Evolutionary conservation across 805 yeast genomes (phyloP).

Genomic region (Diddensiella santjacobensis): DNA sequence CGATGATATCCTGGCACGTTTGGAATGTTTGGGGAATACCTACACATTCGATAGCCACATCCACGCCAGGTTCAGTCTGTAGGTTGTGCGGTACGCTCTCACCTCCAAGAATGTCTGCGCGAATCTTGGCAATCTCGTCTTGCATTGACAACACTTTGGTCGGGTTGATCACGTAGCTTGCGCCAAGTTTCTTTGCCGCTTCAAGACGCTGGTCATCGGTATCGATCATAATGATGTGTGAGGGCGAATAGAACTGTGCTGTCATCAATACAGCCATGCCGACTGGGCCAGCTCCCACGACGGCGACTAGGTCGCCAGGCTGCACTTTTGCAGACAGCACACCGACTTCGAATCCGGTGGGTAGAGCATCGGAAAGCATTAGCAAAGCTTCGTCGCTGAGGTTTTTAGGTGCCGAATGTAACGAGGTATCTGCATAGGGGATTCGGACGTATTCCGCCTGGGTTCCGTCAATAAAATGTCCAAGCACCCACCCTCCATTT

Average conservation of each 20-base stretch:
- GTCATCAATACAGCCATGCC: conserved; percentile 69
- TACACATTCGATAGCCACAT: conserved; percentile 73
- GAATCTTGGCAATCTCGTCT: conserved; percentile 37
- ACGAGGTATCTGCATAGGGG: conserved; percentile 76
- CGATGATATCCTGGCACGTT: conserved; percentile 58
- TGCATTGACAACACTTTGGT: conserved; percentile 40
- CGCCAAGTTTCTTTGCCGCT: conserved; percentile 80
- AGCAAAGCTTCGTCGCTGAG: conserved; percentile 78
- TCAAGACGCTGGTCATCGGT: conserved; percentile 62
- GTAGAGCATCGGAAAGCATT: conserved; percentile 75
- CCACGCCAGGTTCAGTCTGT: conserved; percentile 58
- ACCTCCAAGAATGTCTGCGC: conserved; percentile 34
- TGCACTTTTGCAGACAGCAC: conserved; percentile 68
- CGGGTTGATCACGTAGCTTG: conserved; percentile 90
- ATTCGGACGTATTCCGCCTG: conserved; percentile 76
- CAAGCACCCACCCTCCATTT: conserved; percentile 61
- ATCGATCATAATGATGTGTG: conserved; percentile 67
- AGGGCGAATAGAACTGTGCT: conserved; percentile 64
- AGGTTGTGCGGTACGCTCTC: conserved; percentile 48
- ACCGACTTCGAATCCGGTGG: conserved; percentile 69
- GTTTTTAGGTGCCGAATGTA: conserved; percentile 72
- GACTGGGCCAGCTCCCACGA: conserved; percentile 55
- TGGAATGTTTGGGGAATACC: conserved; percentile 75
- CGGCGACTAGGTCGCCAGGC: conserved; percentile 51
- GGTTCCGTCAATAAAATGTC: conserved; percentile 63